These are phyloP conservation scores for Penicillium sp. DNA, from an alignment of 2,329 filamentous ascomycete species.

Conservation along the genomic window DNA sequence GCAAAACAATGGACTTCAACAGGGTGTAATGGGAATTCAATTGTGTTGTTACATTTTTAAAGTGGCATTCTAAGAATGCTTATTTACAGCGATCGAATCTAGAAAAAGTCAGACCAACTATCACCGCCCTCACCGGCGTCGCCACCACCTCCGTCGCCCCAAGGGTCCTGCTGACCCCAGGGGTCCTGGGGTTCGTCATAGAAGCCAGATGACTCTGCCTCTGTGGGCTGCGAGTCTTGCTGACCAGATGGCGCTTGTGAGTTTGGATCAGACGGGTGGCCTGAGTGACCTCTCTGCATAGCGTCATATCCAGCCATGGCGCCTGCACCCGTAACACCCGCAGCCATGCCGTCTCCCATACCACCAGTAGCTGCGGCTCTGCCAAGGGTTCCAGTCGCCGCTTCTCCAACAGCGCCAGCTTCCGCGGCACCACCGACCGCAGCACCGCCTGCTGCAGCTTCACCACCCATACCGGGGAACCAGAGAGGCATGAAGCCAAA, in stretches of 20 bases:
- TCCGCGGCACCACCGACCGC: conserved; percentile 42
- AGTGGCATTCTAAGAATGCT: conserved; percentile 1
- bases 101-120: conserved; percentile 31
- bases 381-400: conserved; percentile 32
- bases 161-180: conserved; percentile 22
- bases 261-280: conserved; percentile 38
- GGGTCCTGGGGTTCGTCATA: conserved; percentile 28
- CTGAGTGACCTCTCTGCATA: conserved; percentile 56
- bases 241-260: conserved; percentile 20
- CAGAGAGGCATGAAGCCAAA: conserved; percentile 56
- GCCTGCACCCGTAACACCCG: conserved; percentile 56
- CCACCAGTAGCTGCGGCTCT: conserved; percentile 45
- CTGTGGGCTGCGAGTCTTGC: conserved; percentile 10
- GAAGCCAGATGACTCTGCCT: conserved; percentile 18
- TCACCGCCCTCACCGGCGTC: conserved; percentile 27
- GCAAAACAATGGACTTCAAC: neutral
- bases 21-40: no score
- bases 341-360: conserved; percentile 40
- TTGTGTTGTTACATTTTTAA: neutral
- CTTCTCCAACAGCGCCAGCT: conserved; percentile 39
- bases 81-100: conserved; percentile 5
- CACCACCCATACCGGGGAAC: conserved; percentile 48
- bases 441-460: conserved; percentile 41
- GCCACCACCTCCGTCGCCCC: conserved; percentile 15
- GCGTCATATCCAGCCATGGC: conserved; percentile 65